phyloP scores from a whole-genome alignment of 2,329 filamentous ascomycete genomes.

The Neofusicoccum ribis region DNA sequence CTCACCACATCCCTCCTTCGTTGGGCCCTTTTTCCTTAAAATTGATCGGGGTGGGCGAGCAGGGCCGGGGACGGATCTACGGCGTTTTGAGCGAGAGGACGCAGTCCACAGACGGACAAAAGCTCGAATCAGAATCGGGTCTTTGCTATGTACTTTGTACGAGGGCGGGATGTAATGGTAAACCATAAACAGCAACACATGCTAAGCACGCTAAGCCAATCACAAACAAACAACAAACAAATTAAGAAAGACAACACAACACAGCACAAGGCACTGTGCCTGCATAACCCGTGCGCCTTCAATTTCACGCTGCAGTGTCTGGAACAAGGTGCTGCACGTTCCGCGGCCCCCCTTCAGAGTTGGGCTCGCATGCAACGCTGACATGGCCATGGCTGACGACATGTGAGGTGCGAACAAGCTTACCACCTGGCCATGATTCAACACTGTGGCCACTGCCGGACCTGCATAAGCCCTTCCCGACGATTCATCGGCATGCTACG shows the following conservation, averaged over 20 bases:
- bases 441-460: not conserved
- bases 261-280: not conserved
- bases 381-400: not conserved
- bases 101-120: constrained; percentile 1
- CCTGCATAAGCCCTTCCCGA: constrained; percentile 2
- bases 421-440: not conserved
- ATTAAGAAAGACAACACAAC: constrained; percentile 8
- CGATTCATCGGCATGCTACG: too few relatives aligned
- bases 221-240: constrained; percentile 15
- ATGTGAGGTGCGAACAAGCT: not conserved
- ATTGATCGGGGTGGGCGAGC: not conserved
- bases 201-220: constrained; percentile 6
- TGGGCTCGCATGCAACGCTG: not conserved
- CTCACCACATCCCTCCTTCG: not conserved
- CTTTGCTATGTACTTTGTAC: constrained; percentile 17
- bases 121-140: not conserved
- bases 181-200: constrained; percentile 12
- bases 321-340: not conserved
- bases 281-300: not conserved
- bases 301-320: not conserved
- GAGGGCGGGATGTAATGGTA: constrained; percentile 14
- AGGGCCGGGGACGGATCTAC: not conserved
- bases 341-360: not conserved
- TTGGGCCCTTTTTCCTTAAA: not conserved
- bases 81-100: constrained; percentile 5